Conservation (phyloP, 441 rosid genomes). For the Croton laevigatus region DNA sequence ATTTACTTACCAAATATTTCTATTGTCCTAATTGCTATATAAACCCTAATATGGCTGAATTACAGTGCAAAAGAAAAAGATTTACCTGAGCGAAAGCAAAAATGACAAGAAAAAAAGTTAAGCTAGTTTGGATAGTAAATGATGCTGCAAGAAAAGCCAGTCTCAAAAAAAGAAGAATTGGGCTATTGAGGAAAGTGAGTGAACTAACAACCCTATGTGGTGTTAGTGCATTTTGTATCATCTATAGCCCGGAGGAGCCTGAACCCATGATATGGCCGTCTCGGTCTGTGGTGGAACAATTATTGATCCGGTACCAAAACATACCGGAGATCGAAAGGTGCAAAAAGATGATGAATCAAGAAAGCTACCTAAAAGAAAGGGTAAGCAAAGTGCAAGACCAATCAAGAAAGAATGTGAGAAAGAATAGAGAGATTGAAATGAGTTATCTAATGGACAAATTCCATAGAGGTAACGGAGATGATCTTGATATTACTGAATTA, state of each 20-base stretch:
- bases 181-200: conserved; percentile 34
- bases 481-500: conserved; percentile 16
- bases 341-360: conserved; percentile 41
- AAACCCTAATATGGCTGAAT: background rate
- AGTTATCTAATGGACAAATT: conserved; percentile 30
- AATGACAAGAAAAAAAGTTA: conserved; percentile 44
- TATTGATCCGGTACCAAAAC: conserved; percentile 21
- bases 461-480: conserved; percentile 14
- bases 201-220: conserved; percentile 42
- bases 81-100: background rate
- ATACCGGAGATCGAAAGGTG: conserved; percentile 34
- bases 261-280: conserved; percentile 44
- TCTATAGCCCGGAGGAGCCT: conserved; percentile 38
- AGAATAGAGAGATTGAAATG: conserved; percentile 33
- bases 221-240: conserved; percentile 30
- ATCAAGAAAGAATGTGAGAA: conserved; percentile 22
- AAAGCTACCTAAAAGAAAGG: conserved; percentile 37
- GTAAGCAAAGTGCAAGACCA: conserved; percentile 32
- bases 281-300: conserved; percentile 3
- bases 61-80: conserved; percentile 1
- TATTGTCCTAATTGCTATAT: background rate
- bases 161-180: conserved; percentile 34
- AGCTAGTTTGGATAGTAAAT: conserved; percentile 35
- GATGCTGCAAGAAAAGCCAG: conserved; percentile 33
- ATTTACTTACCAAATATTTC: no score